These are phyloP conservation scores for Lagerstroemia speciosa DNA, from an alignment of 345 rosid species.

Conservation along the genomic window DNA sequence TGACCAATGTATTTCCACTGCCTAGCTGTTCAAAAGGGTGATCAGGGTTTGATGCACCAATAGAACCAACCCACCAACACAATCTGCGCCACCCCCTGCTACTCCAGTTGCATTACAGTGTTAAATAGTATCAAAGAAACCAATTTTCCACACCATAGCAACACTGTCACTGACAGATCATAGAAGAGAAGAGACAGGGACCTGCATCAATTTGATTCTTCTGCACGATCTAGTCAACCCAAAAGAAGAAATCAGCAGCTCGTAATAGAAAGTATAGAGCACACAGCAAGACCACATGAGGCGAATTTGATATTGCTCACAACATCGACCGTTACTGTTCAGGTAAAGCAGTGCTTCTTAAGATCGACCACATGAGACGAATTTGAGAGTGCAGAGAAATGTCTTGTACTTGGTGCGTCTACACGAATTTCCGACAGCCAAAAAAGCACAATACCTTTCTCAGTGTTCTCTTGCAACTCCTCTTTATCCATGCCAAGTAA, in stretches of 20 bases:
- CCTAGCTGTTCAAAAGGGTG: slow-evolving; percentile 84
- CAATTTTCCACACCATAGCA: not conserved
- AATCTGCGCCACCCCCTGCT: slow-evolving; percentile 89
- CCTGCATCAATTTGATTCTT: slow-evolving; percentile 94
- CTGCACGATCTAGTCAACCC: slow-evolving; percentile 99
- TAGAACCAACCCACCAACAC: slow-evolving; percentile 91
- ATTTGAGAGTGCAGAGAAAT: no score
- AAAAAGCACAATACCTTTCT: no score
- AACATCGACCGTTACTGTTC: no score
- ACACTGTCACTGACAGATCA: not conserved
- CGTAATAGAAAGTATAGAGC: slow-evolving; percentile 1
- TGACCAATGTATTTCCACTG: slow-evolving; percentile 86
- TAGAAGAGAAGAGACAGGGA: not conserved
- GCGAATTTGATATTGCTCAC: no score
- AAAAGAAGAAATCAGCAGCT: slow-evolving; percentile 3
- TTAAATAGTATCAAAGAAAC: not conserved
- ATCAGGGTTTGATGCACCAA: slow-evolving; percentile 81
- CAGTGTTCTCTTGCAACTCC: no score
- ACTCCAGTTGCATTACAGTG: slow-evolving; percentile 49
- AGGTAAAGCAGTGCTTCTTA: no score
- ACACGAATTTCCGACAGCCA: no score
- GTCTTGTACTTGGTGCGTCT: no score
- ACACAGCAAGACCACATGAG: not conserved
- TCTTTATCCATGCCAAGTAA: no score
- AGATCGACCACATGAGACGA: no score